These are phyloP conservation scores for Sonneratia alba DNA, from an alignment of 345 rosid genomes.

Conservation along the genomic window DNA sequence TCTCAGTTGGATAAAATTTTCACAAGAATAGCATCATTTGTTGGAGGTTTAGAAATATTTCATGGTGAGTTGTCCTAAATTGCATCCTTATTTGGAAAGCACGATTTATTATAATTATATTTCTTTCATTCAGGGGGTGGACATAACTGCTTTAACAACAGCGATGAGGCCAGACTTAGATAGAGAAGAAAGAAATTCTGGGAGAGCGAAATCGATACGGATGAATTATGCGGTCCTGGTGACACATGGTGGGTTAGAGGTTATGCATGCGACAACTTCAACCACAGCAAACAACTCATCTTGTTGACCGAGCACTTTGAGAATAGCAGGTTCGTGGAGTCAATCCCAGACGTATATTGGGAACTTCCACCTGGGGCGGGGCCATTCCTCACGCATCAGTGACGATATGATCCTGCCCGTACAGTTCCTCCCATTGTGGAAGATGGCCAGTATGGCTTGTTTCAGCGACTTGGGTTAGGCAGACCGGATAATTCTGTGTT, in stretches of 20 bases:
- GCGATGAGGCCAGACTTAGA: constrained; percentile 87
- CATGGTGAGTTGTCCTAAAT: too few species aligned
- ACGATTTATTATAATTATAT: not conserved
- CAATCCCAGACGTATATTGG: constrained; percentile 81
- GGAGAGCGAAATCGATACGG: constrained; percentile 80
- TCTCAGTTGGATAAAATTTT: too few species aligned
- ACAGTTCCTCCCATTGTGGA: constrained; percentile 65
- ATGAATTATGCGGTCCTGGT: constrained; percentile 68
- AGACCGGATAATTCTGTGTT: constrained; percentile 67
- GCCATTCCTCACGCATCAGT: constrained; percentile 89
- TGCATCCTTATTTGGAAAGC: not conserved
- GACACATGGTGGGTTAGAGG: constrained; percentile 99
- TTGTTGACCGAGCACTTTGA: constrained; percentile 67
- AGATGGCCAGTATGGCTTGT: constrained; percentile 73
- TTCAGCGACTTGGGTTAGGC: constrained; percentile 66
- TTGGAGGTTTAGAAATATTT: too few species aligned
- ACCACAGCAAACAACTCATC: constrained; percentile 59
- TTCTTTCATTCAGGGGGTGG: constrained; percentile 66
- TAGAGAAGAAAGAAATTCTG: constrained; percentile 75
- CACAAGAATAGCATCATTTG: too few species aligned
- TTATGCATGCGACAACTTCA: constrained; percentile 80
- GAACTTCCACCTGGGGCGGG: constrained; percentile 95
- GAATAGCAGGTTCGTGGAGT: constrained; percentile 79
- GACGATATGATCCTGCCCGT: constrained; percentile 87
- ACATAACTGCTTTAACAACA: constrained; percentile 83